These are phyloP conservation scores for Hippophae gyantsensis DNA, from an alignment of 306 rosid genomes.

Conservation along the genomic window DNA sequence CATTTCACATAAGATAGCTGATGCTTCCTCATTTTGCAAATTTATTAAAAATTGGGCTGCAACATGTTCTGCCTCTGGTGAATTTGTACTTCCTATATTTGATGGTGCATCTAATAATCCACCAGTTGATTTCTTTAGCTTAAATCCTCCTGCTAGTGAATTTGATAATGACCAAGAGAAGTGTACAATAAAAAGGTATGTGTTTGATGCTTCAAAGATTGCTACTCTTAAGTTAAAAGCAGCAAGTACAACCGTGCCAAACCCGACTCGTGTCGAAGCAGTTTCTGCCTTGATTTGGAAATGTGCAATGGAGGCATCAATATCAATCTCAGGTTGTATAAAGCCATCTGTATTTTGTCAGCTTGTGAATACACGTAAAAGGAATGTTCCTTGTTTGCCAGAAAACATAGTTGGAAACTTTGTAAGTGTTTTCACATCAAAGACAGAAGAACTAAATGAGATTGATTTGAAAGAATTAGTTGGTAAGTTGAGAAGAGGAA, in stretches of 20 bases:
- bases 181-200: conserved; percentile 6
- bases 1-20: conserved; percentile 14
- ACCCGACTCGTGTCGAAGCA: conserved; percentile 16
- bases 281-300: conserved; percentile 43
- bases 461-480: conserved; percentile 7
- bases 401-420: conserved; percentile 33
- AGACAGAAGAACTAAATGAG: background rate
- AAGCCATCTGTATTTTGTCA: conserved; percentile 25
- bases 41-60: conserved; percentile 11
- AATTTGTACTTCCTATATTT: background rate
- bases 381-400: conserved; percentile 16
- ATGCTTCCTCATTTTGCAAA: conserved; percentile 3
- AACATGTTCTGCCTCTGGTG: background rate
- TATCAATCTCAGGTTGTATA: background rate
- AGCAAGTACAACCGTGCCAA: conserved; percentile 1
- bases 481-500: conserved; percentile 5
- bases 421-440: conserved; percentile 16
- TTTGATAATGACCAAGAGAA: background rate
- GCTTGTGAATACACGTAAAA: conserved; percentile 23
- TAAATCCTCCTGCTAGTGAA: background rate
- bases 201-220: conserved; percentile 3
- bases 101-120: conserved; percentile 1
- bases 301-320: conserved; percentile 24
- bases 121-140: background rate
- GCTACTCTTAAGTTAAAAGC: background rate